Percentiles rank a stretch among this genome's conserved stretches.
These are phyloP conservation scores for Chlorella sp. DNA, from an alignment of 139 green algal species.

Conservation along the genomic window DNA sequence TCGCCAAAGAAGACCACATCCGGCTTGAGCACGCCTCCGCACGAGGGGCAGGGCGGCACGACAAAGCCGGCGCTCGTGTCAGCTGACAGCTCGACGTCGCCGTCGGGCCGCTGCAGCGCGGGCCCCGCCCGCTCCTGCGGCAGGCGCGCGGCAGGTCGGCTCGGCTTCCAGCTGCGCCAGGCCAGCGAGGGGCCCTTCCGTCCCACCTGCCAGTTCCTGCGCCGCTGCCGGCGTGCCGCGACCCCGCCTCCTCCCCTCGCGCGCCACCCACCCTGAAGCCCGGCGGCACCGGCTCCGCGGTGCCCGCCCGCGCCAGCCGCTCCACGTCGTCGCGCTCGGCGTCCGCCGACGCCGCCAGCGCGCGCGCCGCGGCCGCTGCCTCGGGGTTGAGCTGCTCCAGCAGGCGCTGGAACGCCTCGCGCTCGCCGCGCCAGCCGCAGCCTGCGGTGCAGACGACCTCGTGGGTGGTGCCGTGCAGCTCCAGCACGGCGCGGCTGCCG, in stretches of 20 bases:
- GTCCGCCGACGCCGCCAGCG: constrained; percentile 20
- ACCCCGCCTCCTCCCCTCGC: neutral
- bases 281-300: constrained; percentile 4
- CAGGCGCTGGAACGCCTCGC: constrained; percentile 59
- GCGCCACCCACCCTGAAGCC: constrained; percentile 16
- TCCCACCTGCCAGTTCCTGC: too few species aligned
- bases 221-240: too few species aligned
- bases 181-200: too few species aligned
- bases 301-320: constrained; percentile 23
- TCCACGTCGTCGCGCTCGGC: neutral
- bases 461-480: constrained; percentile 95
- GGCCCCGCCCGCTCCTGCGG: neutral
- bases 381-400: constrained; percentile 71
- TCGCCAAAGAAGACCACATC: constrained; percentile 90
- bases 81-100: constrained; percentile 76
- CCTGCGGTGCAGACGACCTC: constrained; percentile 76
- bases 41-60: constrained; percentile 69
- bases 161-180: too few species aligned
- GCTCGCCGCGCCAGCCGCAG: constrained; percentile 54
- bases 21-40: constrained; percentile 82
- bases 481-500: constrained; percentile 63
- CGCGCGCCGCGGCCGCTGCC: constrained; percentile 38
- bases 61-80: constrained; percentile 61
- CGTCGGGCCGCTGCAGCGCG: constrained; percentile 62
- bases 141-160: neutral